These are phyloP conservation scores for Aspergillus sp. DNA, from an alignment of 2,329 filamentous ascomycete species.

Conservation along the genomic window DNA sequence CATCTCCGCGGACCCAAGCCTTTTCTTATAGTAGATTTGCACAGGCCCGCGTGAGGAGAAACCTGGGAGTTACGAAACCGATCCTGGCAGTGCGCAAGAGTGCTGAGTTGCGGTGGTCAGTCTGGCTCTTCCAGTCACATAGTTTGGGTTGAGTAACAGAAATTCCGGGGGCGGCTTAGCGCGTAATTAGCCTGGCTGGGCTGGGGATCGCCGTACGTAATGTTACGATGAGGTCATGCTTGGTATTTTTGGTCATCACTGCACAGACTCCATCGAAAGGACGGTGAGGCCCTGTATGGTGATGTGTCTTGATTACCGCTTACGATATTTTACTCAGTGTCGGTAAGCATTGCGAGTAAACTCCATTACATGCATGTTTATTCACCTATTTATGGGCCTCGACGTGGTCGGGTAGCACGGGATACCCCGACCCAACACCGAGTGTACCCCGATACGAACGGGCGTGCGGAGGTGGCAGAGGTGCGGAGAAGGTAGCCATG, in stretches of 20 bases:
- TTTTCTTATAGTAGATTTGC: conserved; percentile 2
- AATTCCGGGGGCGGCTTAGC: conserved; percentile 35
- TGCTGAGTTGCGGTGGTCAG: background rate
- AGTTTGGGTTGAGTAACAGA: conserved; percentile 43
- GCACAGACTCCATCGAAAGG: background rate
- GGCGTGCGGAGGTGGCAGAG: background rate
- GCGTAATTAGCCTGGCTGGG: conserved; percentile 4
- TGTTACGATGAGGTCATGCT: conserved; percentile 18
- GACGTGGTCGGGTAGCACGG: background rate
- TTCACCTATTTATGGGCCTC: background rate
- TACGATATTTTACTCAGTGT: background rate
- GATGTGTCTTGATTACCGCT: background rate
- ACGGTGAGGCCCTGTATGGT: background rate
- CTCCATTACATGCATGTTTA: background rate
- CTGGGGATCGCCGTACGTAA: conserved; percentile 15
- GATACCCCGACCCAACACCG: background rate
- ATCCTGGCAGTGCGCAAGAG: background rate
- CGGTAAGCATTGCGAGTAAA: background rate
- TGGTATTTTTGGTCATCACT: conserved; percentile 9
- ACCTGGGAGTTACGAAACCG: background rate
- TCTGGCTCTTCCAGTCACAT: conserved; percentile 35
- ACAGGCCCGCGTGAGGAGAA: background rate
- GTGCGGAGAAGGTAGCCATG: background rate
- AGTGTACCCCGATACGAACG: background rate
- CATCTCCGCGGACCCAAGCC: conserved; percentile 20